These are phyloP conservation scores for Globisporangium takayamanum DNA, from an alignment of 352 stramenopile species.

Conservation along the genomic window DNA sequence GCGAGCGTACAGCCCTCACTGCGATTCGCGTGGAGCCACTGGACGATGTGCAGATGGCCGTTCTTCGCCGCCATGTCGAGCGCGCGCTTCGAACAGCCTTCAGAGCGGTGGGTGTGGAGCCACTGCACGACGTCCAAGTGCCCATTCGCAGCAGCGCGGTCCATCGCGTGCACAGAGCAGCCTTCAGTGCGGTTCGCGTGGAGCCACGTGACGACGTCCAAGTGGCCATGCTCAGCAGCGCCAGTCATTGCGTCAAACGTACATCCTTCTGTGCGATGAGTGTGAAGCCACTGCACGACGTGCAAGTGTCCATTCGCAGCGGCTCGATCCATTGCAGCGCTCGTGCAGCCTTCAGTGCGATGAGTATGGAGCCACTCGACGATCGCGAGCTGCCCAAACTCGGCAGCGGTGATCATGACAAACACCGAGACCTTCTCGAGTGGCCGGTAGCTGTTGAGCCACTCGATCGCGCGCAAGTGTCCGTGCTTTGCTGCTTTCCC, in stretches of 20 bases:
- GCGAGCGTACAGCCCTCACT: slow-evolving; percentile 30
- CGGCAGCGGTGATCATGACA: slow-evolving; percentile 30
- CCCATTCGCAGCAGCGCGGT: slow-evolving; percentile 35
- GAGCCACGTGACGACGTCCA: slow-evolving; percentile 34
- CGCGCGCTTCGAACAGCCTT: slow-evolving; percentile 31
- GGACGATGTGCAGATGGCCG: slow-evolving; percentile 40
- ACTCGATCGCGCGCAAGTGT: slow-evolving; percentile 23
- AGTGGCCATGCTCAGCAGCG: slow-evolving; percentile 23
- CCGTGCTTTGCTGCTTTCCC: slow-evolving; percentile 30
- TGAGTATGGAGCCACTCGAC: slow-evolving; percentile 28
- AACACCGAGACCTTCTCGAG: slow-evolving; percentile 30
- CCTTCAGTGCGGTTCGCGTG: slow-evolving; percentile 29
- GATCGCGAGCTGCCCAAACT: slow-evolving; percentile 26
- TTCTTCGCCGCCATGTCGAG: slow-evolving; percentile 48
- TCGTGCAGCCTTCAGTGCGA: slow-evolving; percentile 20
- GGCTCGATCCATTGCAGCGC: slow-evolving; percentile 32
- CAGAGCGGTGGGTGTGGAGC: slow-evolving; percentile 28
- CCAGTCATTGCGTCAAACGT: slow-evolving; percentile 34
- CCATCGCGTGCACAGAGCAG: slow-evolving; percentile 36
- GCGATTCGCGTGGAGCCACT: slow-evolving; percentile 40
- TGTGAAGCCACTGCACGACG: slow-evolving; percentile 34
- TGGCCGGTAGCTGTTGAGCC: slow-evolving; percentile 23
- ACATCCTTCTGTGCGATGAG: slow-evolving; percentile 28
- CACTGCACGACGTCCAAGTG: slow-evolving; percentile 43
- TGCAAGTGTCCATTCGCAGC: slow-evolving; percentile 30